Base-by-base conservation (phyloP, 495 filamentous ascomycete genomes). In the Hypoxylon rickii region DNA sequence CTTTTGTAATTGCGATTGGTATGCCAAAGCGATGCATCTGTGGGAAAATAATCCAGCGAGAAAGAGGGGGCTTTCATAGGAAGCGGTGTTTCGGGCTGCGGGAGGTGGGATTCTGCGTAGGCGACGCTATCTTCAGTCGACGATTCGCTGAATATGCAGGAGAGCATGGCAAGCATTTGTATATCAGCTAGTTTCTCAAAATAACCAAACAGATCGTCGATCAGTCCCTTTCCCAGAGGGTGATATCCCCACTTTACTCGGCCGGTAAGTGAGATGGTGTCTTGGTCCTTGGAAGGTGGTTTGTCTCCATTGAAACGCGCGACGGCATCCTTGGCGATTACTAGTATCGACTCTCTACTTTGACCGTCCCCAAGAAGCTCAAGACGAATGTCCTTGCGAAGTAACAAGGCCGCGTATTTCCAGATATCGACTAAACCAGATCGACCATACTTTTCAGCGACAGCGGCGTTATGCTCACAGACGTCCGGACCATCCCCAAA, bases 151-250 rank as follows among this genome's bases (percentile, higher is more conserved):
- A 97, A 86, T 37, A 96, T 85, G 66, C 92, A 96, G 1, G 92
- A 87, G 10, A 97, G 80, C 92, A 96, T 96, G 26, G 91, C 93
- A 13, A 96, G 77, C 92, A 96, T 96, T 68, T 97, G 92, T 2
- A 93, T 74, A 66, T 97, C 91, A 1, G 85, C 90, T 21, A 86
- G 75, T 31, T 75, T 79, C 66, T 96, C 90, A 56, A 89, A 96
- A 67, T 96, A 82, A 11, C 82, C 79, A 62, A 96, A 91, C 13
- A 83, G 73, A 41, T 83, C 76, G 17, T 75, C 70, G 33, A 97
- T 86, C 26, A 97, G 76, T 76, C 85, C 87, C 32, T 78, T 76
- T n/a, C 86, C 91, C 15, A 96, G 76, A 0, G 92, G 88, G 73
- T 92, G 89, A 40, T 83, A 70, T 13, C 89, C 92, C 92, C 93